A percentile compares a stretch with the other conserved stretches of the same genome.
Conservation (phyloP, 148 eudicot species). For the Oxyria digyna region DNA sequence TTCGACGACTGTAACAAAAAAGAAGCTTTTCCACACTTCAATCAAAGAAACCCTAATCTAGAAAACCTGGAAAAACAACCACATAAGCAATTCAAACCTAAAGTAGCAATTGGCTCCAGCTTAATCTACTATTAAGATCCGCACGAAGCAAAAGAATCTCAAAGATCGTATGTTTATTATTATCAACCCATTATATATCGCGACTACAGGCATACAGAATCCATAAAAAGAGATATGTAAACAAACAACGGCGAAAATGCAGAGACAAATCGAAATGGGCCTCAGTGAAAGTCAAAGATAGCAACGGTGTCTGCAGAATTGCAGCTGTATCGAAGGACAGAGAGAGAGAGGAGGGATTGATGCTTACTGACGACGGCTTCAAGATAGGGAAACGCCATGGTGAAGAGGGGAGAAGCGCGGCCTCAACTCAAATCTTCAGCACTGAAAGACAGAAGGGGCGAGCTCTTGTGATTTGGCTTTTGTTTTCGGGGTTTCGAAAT, state of each 20-base stretch:
- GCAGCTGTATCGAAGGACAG: not conserved
- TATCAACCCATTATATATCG: not conserved
- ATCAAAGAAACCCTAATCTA: not conserved
- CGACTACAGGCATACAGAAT: not conserved
- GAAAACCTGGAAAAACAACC: not conserved
- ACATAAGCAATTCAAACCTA: not conserved
- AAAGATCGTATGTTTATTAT: not conserved
- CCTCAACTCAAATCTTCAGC: not conserved
- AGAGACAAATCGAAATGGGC: not conserved
- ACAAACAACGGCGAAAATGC: not conserved
- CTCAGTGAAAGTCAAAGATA: not conserved
- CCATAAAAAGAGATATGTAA: not conserved
- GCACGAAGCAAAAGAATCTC: not conserved
- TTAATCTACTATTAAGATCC: not conserved
- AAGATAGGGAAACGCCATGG: slow-evolving; percentile 89
- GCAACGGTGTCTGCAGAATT: not conserved
- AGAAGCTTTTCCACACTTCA: not conserved
- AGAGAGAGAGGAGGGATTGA: slow-evolving; percentile 13
- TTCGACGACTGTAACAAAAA: not conserved
- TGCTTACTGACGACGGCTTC: slow-evolving; percentile 80
- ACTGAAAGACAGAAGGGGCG: not conserved
- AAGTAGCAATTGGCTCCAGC: not conserved
- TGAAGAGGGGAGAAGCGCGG: not conserved
- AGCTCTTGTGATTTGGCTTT: not conserved
- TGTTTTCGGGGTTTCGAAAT: not conserved